Evolutionary conservation across 2,329 filamentous ascomycete species (phyloP), one percentile per base, ranked within the genome.

Genomic region (Hypoxylon sp.): DNA sequence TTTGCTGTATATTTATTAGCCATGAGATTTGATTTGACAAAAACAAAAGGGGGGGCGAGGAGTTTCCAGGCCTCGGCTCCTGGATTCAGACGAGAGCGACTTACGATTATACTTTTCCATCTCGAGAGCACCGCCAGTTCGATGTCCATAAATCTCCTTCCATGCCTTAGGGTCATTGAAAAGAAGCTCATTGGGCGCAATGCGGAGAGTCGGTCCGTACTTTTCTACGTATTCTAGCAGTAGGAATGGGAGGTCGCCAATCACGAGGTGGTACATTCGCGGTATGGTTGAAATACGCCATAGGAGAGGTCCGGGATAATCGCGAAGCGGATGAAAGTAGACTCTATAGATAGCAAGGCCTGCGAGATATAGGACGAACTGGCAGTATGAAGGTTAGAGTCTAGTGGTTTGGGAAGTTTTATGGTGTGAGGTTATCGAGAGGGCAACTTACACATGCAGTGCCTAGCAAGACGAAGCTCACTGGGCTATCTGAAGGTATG

Each of bases 151-250:
- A 40, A 75, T 73, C 36, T 75, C 73, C 43, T 65, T 66, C 71
- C 71, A 75, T 3, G 72, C 72, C 30, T 68, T 61, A 0, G 69
- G 57, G 70, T 71, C 50, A 13, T 63, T 64, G 57, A 71, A 78
- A 2, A 70, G 69, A 21, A 78, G 65, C 58, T 77, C 73, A 40
- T 72, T 65, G 2, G 76, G 75, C 2, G 66, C 63, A 25, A 76
- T 60, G 3, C 76, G 72, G 8, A 78, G 71, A 2, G 75, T 64
- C 2, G 66, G 60, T 6, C 76, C 76, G 47, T 75, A 75, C 40
- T 68, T 58, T 4, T 57, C 48, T 53, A 73, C 71, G n/a, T 73
- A 56, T 5, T 63, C 54, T 12, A 55, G 49, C 3, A 69, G 51
- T 29, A 62, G 52, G 40, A 57, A 63, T 5, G 57, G 53, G n/a